A percentile compares a stretch with the other conserved stretches of the same genome.
These are phyloP conservation scores for Mentha longifolia DNA, from an alignment of 257 asterid genomes.

Conservation along the genomic window DNA sequence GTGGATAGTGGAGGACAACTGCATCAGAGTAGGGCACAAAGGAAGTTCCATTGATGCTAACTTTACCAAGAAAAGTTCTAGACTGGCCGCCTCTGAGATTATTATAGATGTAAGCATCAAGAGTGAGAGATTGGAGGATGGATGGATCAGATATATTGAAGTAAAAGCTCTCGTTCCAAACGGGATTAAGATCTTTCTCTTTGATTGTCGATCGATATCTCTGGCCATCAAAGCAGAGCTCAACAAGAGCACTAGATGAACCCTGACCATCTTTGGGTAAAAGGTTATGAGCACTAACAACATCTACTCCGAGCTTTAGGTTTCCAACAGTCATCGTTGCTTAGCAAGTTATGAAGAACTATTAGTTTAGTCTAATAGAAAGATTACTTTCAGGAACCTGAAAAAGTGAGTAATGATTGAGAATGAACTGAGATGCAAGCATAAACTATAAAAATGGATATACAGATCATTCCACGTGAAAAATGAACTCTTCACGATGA, in stretches of 20 bases:
- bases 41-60: conserved; percentile 72
- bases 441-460: conserved; percentile 11
- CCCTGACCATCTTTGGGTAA: conserved; percentile 93
- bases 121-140: conserved; percentile 55
- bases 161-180: conserved; percentile 87
- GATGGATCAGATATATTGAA: conserved; percentile 79
- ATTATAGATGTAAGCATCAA: conserved; percentile 73
- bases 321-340: conserved; percentile 53
- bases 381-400: conserved; percentile 37
- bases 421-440: conserved; percentile 8
- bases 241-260: conserved; percentile 81
- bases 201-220: conserved; percentile 72
- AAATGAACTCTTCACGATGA: not conserved
- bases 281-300: conserved; percentile 80
- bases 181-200: conserved; percentile 83
- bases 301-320: conserved; percentile 83
- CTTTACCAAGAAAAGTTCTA: conserved; percentile 77
- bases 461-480: not conserved
- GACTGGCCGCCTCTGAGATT: conserved; percentile 49
- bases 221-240: conserved; percentile 77
- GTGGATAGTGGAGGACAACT: conserved; percentile 76
- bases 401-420: conserved; percentile 19
- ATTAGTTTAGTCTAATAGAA: conserved; percentile 16
- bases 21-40: conserved; percentile 80
- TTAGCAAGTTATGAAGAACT: conserved; percentile 25